Conservation (phyloP, 345 rosid genomes). For the Corchorus capsularis region DNA sequence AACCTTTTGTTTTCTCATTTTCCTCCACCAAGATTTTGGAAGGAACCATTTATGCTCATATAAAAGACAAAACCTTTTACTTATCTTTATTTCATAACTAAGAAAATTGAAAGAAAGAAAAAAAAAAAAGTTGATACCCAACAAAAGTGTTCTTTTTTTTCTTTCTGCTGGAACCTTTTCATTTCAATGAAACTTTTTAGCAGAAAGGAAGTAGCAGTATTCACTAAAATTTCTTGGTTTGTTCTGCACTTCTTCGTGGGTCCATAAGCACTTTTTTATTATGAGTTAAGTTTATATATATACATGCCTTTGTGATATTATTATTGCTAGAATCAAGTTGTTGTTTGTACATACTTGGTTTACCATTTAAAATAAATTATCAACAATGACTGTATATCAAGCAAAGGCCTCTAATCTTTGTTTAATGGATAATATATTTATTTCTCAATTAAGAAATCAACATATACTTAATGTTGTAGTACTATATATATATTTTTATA, state of each 20-base stretch:
- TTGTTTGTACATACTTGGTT: conserved; percentile 11
- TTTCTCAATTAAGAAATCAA: neutral
- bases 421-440: neutral
- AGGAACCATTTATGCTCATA: too few relatives aligned
- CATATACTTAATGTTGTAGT: too few relatives aligned
- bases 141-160: neutral
- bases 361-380: neutral
- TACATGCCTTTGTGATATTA: conserved; percentile 19
- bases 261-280: neutral
- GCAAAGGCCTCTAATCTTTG: conserved; percentile 1
- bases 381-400: neutral
- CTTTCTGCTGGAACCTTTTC: neutral
- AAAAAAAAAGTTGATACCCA: neutral
- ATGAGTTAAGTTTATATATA: neutral
- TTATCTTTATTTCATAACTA: too few relatives aligned
- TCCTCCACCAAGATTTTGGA: too few relatives aligned
- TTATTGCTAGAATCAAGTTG: conserved; percentile 20
- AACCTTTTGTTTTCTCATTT: too few relatives aligned
- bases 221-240: neutral
- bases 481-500: too few relatives aligned
- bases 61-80: too few relatives aligned
- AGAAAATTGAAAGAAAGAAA: neutral
- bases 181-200: neutral
- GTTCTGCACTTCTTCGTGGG: conserved; percentile 6
- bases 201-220: neutral